These are phyloP conservation scores for Mucor plumbeus DNA, from an alignment of 371 early-diverging fungal species.

Conservation along the genomic window DNA sequence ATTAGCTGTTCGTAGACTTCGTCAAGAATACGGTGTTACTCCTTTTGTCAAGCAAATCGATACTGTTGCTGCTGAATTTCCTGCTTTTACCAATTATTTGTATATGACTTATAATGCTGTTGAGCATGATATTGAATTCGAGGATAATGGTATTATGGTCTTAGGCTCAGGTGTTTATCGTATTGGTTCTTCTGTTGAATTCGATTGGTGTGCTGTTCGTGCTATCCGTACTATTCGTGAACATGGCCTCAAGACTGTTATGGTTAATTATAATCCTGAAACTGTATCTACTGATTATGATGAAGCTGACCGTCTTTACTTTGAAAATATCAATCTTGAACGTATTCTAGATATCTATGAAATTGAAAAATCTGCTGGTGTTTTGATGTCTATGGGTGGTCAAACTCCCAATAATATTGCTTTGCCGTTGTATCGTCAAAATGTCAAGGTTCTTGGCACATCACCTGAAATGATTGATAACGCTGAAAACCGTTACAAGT, in stretches of 20 bases:
- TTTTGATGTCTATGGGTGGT: conserved; percentile 93
- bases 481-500: conserved; percentile 95
- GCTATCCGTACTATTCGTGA: conserved; percentile 89
- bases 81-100: conserved; percentile 94
- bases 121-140: conserved; percentile 86
- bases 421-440: conserved; percentile 80
- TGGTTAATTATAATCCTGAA: conserved; percentile 98
- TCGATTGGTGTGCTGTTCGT: conserved; percentile 96
- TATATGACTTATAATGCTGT: conserved; percentile 95
- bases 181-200: conserved; percentile 95
- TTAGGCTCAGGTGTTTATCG: conserved; percentile 96
- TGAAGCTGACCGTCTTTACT: conserved; percentile 95
- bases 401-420: conserved; percentile 97
- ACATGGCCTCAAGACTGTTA: conserved; percentile 84
- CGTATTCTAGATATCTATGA: conserved; percentile 94
- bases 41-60: conserved; percentile 97
- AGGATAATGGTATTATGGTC: conserved; percentile 92
- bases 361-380: conserved; percentile 79
- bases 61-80: conserved; percentile 97
- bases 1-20: conserved; percentile 82
- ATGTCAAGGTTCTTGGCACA: conserved; percentile 92
- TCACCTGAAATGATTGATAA: conserved; percentile 92
- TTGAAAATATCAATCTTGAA: conserved; percentile 91
- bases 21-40: conserved; percentile 77
- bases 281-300: conserved; percentile 97